Evolutionary conservation across 441 rosid genomes (phyloP).

Genomic region (Adansonia madagascariensis): DNA sequence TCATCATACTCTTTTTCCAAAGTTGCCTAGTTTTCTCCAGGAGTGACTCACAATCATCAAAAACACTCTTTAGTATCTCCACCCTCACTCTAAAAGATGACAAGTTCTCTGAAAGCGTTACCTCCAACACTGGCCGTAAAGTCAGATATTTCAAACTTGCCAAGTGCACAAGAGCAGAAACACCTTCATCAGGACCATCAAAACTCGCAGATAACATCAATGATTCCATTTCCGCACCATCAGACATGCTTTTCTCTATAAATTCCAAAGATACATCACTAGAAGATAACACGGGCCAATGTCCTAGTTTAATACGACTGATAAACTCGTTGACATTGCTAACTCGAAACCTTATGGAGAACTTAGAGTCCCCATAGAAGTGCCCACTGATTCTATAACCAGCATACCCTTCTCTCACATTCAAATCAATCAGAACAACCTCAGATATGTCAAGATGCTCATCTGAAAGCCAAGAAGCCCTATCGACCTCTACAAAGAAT

Average conservation of each 20-base stretch:
- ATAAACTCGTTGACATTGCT: constrained; percentile 51
- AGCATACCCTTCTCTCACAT: constrained; percentile 45
- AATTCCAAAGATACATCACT: constrained; percentile 69
- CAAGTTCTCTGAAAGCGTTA: constrained; percentile 41
- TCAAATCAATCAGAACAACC: constrained; percentile 60
- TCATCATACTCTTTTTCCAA: constrained; percentile 91
- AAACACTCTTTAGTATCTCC: constrained; percentile 71
- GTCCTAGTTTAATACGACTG: constrained; percentile 83
- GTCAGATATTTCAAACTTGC: constrained; percentile 65
- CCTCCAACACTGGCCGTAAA: constrained; percentile 60
- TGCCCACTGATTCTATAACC: constrained; percentile 43
- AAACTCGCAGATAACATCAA: constrained; percentile 71
- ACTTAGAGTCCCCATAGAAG: constrained; percentile 45
- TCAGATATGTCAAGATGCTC: constrained; percentile 85
- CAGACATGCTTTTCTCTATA: constrained; percentile 41
- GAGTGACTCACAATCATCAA: constrained; percentile 79
- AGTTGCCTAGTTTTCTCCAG: constrained; percentile 66
- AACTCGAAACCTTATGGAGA: constrained; percentile 68
- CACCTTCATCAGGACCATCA: constrained; percentile 87
- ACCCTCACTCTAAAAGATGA: constrained; percentile 71
- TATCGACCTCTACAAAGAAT: constrained; percentile 59
- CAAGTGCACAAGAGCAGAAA: constrained; percentile 84
- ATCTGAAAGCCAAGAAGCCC: constrained; percentile 46
- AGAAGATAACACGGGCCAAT: constrained; percentile 80
- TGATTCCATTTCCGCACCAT: constrained; percentile 42